Evolutionary conservation across 441 rosid genomes (phyloP).

Genomic region (Pelargonium australe): DNA sequence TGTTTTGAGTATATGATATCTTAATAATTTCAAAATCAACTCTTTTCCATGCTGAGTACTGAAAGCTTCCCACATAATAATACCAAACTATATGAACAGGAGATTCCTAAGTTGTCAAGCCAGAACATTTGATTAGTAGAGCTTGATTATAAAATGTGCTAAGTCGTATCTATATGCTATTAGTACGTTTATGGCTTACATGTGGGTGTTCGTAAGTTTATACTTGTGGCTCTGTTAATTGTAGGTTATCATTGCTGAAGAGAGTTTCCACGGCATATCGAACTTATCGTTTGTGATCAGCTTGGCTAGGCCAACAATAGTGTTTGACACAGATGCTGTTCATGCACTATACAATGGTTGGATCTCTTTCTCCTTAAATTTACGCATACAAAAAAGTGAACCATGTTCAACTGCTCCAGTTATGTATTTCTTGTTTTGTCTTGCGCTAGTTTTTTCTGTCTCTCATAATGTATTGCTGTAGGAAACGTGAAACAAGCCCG

Average conservation of each 20-base stretch:
- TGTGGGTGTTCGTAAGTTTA: background rate
- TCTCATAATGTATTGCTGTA: conserved; percentile 29
- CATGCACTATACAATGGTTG: conserved; percentile 53
- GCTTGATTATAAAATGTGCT: no score
- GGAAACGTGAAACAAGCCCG: conserved; percentile 52
- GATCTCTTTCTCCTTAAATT: conserved; percentile 14
- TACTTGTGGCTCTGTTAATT: background rate
- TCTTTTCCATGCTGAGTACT: no score
- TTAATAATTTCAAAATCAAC: no score
- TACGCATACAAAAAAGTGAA: background rate
- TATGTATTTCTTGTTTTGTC: background rate
- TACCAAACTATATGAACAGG: no score
- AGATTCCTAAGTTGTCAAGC: no score
- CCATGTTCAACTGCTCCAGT: background rate
- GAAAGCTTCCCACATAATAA: no score
- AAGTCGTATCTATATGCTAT: background rate
- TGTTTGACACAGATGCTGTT: conserved; percentile 53
- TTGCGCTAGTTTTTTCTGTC: conserved; percentile 5
- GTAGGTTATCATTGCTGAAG: conserved; percentile 68
- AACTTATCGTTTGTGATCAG: conserved; percentile 49
- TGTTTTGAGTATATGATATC: no score
- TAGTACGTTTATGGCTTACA: background rate
- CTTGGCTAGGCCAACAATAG: conserved; percentile 57
- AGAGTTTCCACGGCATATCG: conserved; percentile 50
- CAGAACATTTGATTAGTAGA: no score